Base-by-base conservation (phyloP, 2,329 filamentous ascomycete species). In the Botrytis squamosa region DNA sequence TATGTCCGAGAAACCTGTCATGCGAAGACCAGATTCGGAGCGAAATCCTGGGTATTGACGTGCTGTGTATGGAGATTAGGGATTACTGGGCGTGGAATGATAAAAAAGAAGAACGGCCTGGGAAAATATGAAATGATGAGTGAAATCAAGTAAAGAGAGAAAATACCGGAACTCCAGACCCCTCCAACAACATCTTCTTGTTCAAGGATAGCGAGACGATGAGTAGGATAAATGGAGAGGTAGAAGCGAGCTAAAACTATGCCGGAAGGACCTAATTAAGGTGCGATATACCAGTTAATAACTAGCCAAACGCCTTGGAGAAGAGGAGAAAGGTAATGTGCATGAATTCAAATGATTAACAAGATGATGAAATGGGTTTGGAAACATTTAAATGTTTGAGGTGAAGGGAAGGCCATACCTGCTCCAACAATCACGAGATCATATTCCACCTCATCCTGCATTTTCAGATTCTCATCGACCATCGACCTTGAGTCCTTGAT, bases 1-100 rank as follows among this genome's bases (percentile, higher is more conserved):
- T 74, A 77, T 76, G 73, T 81, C 79, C n/a, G 80, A 80, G 72
- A 79, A 82, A 60, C 78, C 80, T 40, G 79, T 75, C 71, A 78
- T 79, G 29, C 79, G 76, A 52, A 78, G 62, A n/a, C 78, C 79
- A 55, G 75, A 77, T 75, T 81, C 80, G 38, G 80, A 79, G 77
- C 79, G 80, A 60, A 81, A 81, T 55, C 73, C 77, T 57, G 77
- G 76, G 75, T 80, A 80, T 42, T 69, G 75, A 46, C 79, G 74
- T 65, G 75, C 77, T 80, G 60, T 25, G 22, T 25, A 73, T 59
- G 38, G 33, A 57, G 16, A 29, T 57, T 57, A 57, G 52, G n/a
- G 14, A 44, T 22, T 38, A 6, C 40, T 9, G 29, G 29, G 29
- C 29, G 29, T 29, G 29, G 29, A 29, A 29, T 29, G 29, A 29